Evolutionary conservation across 208 protist species (phyloP).

Genomic region (Leishmania lainsoni): DNA sequence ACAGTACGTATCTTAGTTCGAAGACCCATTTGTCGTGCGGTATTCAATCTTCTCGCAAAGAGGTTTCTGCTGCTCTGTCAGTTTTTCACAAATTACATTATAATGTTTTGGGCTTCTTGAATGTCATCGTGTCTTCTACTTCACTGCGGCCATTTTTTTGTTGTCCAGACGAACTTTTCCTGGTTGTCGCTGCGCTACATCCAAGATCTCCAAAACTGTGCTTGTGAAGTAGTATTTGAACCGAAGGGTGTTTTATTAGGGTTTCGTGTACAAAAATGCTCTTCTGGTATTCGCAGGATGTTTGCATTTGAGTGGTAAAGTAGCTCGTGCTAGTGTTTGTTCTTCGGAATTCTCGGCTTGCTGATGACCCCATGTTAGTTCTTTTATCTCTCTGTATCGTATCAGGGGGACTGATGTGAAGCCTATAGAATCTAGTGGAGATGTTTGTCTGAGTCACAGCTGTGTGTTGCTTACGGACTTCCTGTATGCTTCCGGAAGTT

Average conservation of each 20-base stretch:
- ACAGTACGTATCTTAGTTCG: not conserved
- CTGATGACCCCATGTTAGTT: not conserved
- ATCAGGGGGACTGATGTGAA: not conserved
- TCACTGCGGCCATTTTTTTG: not conserved
- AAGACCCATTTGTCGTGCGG: conserved; percentile 14
- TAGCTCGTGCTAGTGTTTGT: not conserved
- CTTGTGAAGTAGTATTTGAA: conserved; percentile 9
- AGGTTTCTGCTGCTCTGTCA: conserved; percentile 9
- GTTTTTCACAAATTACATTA: conserved; percentile 12
- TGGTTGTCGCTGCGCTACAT: conserved; percentile 19
- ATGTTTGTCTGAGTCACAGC: not conserved
- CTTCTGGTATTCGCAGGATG: conserved; percentile 3
- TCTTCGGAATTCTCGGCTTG: not conserved
- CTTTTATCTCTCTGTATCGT: not conserved
- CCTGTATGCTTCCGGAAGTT: not conserved
- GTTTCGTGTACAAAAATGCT: conserved; percentile 8
- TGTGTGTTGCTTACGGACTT: not conserved
- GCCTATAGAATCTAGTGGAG: not conserved
- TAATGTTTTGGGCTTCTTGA: not conserved
- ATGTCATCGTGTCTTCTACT: conserved; percentile 9
- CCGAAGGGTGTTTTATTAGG: conserved; percentile 2
- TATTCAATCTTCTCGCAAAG: conserved; percentile 17
- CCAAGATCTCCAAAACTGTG: conserved; percentile 13
- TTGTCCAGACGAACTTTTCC: conserved; percentile 15
- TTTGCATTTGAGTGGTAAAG: conserved; percentile 13